These are phyloP conservation scores for Tulasnella sp. DNA, from an alignment of 768 basidiomycete species.

Conservation along the genomic window DNA sequence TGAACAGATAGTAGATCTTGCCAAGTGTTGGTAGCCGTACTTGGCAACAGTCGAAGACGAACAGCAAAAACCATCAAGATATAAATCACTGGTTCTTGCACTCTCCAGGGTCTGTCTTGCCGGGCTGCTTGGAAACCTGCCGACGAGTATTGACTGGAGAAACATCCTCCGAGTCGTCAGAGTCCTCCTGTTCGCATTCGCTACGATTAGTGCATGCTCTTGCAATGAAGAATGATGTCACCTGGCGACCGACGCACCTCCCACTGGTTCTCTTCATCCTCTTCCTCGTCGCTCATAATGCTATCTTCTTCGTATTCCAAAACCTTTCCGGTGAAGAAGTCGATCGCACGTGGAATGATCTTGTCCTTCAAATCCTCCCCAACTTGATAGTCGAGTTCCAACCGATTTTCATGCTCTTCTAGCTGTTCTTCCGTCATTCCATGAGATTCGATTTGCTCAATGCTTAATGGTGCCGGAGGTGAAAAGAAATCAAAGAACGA, in stretches of 20 bases:
- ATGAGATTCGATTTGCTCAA: constrained; percentile 57
- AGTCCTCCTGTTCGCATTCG: not conserved
- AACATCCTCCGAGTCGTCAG: constrained; percentile 30
- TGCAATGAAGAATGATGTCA: not conserved
- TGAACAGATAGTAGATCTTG: not conserved
- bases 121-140: not conserved
- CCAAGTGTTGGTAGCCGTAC: not conserved
- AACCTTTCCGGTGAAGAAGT: constrained; percentile 96
- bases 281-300: constrained; percentile 2
- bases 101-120: constrained; percentile 4
- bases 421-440: constrained; percentile 79
- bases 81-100: constrained; percentile 16
- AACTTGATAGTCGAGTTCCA: constrained; percentile 96
- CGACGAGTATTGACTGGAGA: constrained; percentile 6
- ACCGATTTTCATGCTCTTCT: constrained; percentile 82
- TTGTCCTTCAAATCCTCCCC: constrained; percentile 98
- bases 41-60: not conserved
- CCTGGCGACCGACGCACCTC: constrained; percentile 35
- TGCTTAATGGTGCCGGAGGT: constrained; percentile 64
- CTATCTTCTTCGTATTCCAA: constrained; percentile 57
- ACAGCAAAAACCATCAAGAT: not conserved
- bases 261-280: constrained; percentile 29
- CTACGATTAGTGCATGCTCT: not conserved
- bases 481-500: constrained; percentile 99
- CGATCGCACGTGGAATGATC: constrained; percentile 91